phyloP scores from a whole-genome alignment of 768 basidiomycete species.

The Exidia glandulosa region DNA sequence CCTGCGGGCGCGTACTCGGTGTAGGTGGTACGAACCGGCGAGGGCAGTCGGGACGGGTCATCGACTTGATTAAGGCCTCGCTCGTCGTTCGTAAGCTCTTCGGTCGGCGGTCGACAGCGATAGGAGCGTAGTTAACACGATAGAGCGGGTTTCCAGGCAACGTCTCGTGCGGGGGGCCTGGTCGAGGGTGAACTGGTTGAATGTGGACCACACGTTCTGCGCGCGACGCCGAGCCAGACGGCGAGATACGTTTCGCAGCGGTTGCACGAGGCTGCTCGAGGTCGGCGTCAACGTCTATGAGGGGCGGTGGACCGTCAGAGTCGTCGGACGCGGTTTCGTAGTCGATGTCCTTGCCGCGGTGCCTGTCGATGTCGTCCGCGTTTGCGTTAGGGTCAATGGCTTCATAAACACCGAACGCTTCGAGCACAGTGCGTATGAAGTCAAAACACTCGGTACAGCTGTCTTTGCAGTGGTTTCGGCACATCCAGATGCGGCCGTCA shows the following conservation, averaged over 20 bases:
- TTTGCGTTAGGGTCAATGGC: background rate
- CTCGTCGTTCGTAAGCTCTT: background rate
- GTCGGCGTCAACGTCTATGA: background rate
- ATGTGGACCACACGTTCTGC: background rate
- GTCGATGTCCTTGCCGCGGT: background rate
- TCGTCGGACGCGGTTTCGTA: background rate
- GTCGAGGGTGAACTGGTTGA: background rate
- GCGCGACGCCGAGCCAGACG: background rate
- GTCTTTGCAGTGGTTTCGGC: background rate
- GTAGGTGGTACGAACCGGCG: background rate
- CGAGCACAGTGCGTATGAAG: background rate
- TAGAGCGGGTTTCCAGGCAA: background rate
- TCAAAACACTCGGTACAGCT: background rate
- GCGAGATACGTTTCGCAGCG: background rate
- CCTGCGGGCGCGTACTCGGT: background rate
- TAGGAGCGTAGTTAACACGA: background rate
- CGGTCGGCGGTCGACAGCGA: background rate
- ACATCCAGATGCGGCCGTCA: background rate
- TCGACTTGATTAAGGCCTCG: background rate
- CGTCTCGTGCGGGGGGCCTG: background rate
- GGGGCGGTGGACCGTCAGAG: background rate
- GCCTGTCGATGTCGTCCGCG: background rate
- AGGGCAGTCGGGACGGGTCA: background rate
- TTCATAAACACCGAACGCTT: background rate
- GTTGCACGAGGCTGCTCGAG: background rate